Evolutionary conservation across 164 flowering plant species (phyloP).

Genomic region (Euptelea pleiosperma): DNA sequence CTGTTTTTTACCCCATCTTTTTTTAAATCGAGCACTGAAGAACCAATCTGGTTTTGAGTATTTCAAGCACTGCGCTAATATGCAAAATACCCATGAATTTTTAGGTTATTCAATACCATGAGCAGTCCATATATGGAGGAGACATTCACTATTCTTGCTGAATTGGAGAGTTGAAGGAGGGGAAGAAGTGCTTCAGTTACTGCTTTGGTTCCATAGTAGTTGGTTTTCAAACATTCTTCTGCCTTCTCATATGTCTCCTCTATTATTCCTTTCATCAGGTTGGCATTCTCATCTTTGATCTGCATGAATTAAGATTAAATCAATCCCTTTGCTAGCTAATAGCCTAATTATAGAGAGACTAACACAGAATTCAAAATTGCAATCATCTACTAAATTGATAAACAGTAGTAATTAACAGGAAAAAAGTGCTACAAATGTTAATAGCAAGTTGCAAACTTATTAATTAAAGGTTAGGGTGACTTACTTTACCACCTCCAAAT

Average conservation of each 20-base stretch:
- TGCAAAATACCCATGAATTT: too few relatives aligned
- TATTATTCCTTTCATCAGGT: conserved; percentile 3
- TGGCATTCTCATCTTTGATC: conserved; percentile 10
- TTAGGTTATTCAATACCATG: conserved; percentile 8
- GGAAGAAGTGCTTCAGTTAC: conserved; percentile 33
- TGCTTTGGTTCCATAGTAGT: conserved; percentile 37
- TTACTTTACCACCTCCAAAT: conserved; percentile 9
- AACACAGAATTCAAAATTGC: too few relatives aligned
- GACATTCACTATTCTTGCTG: conserved; percentile 18
- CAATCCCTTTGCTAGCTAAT: too few relatives aligned
- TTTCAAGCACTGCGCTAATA: too few relatives aligned
- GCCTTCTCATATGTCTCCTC: conserved; percentile 24
- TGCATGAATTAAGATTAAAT: neutral
- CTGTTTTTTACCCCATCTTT: too few relatives aligned
- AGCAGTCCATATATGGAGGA: conserved; percentile 16
- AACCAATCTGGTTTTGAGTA: too few relatives aligned
- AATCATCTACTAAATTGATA: too few relatives aligned
- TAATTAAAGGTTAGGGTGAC: neutral
- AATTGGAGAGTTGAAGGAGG: conserved; percentile 27
- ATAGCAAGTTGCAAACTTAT: too few relatives aligned
- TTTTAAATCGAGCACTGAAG: too few relatives aligned
- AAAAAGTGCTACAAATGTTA: too few relatives aligned
- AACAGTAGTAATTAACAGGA: too few relatives aligned
- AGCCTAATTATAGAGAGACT: too few relatives aligned
- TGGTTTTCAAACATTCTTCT: conserved; percentile 30